Percentiles rank a stretch among this genome's conserved stretches.
Evolutionary conservation across 2,329 filamentous ascomycete species (phyloP).

Genomic region (Alternaria dauci): DNA sequence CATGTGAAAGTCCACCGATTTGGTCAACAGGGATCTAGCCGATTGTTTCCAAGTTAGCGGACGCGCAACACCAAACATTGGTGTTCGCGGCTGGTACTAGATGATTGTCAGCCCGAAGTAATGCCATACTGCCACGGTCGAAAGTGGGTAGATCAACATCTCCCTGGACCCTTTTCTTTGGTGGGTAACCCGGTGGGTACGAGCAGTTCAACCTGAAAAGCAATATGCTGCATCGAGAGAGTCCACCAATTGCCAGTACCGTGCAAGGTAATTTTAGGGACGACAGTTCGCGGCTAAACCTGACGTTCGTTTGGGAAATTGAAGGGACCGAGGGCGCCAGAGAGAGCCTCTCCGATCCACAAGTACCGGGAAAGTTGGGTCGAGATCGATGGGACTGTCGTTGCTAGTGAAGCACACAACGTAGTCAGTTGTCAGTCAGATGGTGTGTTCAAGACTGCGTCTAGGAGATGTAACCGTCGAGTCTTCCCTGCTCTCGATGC

Average conservation of each 20-base stretch:
- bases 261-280: background rate
- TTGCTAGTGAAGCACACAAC: background rate
- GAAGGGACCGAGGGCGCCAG: background rate
- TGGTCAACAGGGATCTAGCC: slow-evolving; percentile 23
- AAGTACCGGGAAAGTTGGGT: background rate
- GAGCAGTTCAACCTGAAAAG: slow-evolving; percentile 8
- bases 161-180: slow-evolving; percentile 9
- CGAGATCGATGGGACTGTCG: slow-evolving; percentile 4
- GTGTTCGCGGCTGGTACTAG: slow-evolving; percentile 4
- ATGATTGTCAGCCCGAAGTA: slow-evolving; percentile 22
- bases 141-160: slow-evolving; percentile 14
- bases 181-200: slow-evolving; percentile 5
- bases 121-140: slow-evolving; percentile 11
- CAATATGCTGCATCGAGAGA: slow-evolving; percentile 8
- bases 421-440: background rate
- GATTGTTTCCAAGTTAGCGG: slow-evolving; percentile 23
- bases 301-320: slow-evolving; percentile 2
- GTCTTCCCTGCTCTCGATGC: background rate
- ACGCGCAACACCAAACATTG: slow-evolving; percentile 24
- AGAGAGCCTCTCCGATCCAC: slow-evolving; percentile 8
- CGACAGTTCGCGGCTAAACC: slow-evolving; percentile 11
- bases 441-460: background rate
- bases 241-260: slow-evolving; percentile 5
- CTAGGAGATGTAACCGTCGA: background rate
- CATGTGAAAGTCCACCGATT: slow-evolving; percentile 25